Base-by-base conservation (phyloP, 352 stramenopile genomes). In the Blastocystis sp. region DNA sequence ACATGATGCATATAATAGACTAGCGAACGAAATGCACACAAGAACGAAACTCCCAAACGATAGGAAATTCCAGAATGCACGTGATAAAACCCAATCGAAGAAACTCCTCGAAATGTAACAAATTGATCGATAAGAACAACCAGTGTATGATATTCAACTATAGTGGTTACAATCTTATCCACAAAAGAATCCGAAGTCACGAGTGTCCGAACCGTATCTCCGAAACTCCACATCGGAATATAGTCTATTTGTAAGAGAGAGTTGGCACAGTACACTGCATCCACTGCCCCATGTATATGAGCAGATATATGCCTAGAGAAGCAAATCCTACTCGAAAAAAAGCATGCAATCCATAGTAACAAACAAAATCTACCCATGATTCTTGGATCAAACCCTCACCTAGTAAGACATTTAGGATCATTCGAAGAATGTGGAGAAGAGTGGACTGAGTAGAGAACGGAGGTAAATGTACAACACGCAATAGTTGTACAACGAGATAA, bases 281-380 rank as follows among this genome's bases (percentile, higher is more conserved):
- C 73, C 73, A 84, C 18, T 63, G n/a, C 9, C 43, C 73, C 47
- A 84, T 29, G 26, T 68, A 68, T 13, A 84, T 55, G 15, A 84
- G 53, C 26, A 84, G 73, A 29, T 84, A 84, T 9, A 84, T 84
- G 0, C 45, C 73, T 4, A 43, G 3, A 53, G 62, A 23, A 43
- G 45, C 45, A 43, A 69, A 84, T 8, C 64, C 7, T 23, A 68
- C 26, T 6, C 26, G 47, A 2, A 84, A 34, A 63, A 23, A 9
- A 1, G 45, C 8, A 3, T 68, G 73, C 11, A 50, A 47, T 3
- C 73, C 45, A 43, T 84, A 9, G 29, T 54, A 68, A 3, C 23
- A 29, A 11, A 66, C 7, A 45, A 45, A 15, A n/a, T 84, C 73
- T 84, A 23, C 26, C 13, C 8, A 45, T 37, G 53, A 66, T 15